Percentiles rank a stretch among this genome's conserved stretches.
These are phyloP conservation scores for Ophiostoma australiae DNA, from an alignment of 2,329 filamentous ascomycete genomes.

Conservation along the genomic window DNA sequence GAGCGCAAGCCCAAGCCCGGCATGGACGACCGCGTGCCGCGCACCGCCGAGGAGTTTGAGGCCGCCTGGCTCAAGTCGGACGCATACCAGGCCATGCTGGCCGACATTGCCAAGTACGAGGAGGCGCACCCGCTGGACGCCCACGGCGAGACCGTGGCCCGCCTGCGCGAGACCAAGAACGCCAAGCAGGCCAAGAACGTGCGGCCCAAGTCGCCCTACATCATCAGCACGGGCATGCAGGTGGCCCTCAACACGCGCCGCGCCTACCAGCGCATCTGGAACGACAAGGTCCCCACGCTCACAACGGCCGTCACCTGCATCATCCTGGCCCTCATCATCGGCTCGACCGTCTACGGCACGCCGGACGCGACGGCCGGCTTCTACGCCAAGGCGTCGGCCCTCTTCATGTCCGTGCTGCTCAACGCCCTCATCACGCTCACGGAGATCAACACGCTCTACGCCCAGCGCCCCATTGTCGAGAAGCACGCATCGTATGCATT, in stretches of 20 bases:
- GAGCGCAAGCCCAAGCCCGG: slow-evolving; percentile 49
- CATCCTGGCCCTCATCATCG: slow-evolving; percentile 40
- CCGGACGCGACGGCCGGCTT: slow-evolving; percentile 38
- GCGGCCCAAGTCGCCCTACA: slow-evolving; percentile 54
- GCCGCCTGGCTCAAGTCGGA: slow-evolving; percentile 52
- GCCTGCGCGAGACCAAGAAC: slow-evolving; percentile 46
- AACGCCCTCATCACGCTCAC: slow-evolving; percentile 77
- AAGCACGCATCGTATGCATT: not conserved
- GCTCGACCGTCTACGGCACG: slow-evolving; percentile 26
- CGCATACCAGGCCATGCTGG: slow-evolving; percentile 47
- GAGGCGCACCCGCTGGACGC: slow-evolving; percentile 40
- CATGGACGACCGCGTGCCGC: slow-evolving; percentile 52
- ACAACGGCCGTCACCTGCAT: slow-evolving; percentile 78
- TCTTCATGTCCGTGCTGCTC: slow-evolving; percentile 84
- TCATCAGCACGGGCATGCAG: slow-evolving; percentile 54
- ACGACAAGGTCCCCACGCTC: slow-evolving; percentile 68
- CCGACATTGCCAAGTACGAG: slow-evolving; percentile 54
- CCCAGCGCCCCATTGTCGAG: slow-evolving; percentile 45
- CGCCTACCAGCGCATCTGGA: slow-evolving; percentile 74
- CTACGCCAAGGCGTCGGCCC: slow-evolving; percentile 62
- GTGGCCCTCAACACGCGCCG: slow-evolving; percentile 53
- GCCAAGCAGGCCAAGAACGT: slow-evolving; percentile 51
- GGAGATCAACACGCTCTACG: slow-evolving; percentile 80
- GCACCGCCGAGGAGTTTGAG: slow-evolving; percentile 58
- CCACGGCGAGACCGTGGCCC: slow-evolving; percentile 39